Percentiles rank a stretch among this genome's conserved stretches.
phyloP scores from a whole-genome alignment of 495 filamentous ascomycete genomes.

The Aspergillus indologenus region DNA sequence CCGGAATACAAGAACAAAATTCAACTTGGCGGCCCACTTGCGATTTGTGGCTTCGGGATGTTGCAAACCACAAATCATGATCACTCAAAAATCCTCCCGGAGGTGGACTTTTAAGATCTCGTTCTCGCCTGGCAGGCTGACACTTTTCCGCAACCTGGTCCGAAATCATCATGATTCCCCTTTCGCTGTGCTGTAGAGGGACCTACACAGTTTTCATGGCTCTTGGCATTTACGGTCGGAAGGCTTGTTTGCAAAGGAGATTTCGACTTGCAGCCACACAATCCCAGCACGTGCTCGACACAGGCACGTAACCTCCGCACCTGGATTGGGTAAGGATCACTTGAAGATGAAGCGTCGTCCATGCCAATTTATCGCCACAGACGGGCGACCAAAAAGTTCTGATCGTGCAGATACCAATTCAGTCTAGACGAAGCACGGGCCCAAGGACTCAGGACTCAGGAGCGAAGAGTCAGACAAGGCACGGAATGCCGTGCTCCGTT shows the following conservation, averaged over 20 bases:
- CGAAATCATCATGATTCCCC: too few species aligned
- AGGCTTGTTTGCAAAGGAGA: background rate
- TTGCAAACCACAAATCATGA: background rate
- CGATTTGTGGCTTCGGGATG: background rate
- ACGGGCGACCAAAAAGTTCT: background rate
- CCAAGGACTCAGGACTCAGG: background rate
- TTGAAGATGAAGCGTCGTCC: background rate
- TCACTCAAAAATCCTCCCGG: background rate
- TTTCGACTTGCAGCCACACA: background rate
- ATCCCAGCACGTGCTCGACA: background rate
- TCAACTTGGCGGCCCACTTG: background rate
- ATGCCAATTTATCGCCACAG: background rate
- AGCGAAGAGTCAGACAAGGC: background rate
- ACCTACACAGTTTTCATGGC: background rate
- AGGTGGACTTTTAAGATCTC: too few species aligned
- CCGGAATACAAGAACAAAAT: background rate
- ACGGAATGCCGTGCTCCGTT: slow-evolving; percentile 18
- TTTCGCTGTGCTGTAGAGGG: background rate
- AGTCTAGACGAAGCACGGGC: background rate
- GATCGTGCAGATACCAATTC: background rate
- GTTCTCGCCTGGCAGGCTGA: too few species aligned
- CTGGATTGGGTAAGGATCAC: background rate
- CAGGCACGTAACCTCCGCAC: background rate
- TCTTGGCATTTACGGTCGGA: too few species aligned
- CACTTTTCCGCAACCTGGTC: too few species aligned